Evolutionary conservation across 495 filamentous ascomycete genomes (phyloP), one percentile per base, ranked within the genome.

Genomic region (Penicillium atrosanguineum): DNA sequence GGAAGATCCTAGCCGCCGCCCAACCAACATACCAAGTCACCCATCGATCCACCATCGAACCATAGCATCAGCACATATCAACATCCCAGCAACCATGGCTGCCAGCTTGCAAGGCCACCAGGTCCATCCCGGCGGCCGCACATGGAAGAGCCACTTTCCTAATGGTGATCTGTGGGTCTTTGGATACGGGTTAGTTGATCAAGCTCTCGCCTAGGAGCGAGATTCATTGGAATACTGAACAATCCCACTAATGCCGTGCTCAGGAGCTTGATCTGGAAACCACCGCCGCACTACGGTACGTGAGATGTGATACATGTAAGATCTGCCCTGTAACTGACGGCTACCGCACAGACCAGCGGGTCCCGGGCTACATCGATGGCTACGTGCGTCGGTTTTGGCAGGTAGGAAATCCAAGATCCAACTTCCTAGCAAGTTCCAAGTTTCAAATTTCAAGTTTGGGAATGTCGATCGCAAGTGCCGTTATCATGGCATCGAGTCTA

Each of bases 331-430:
- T 2, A 23, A 14, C 34, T 50, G 19, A 50, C 31, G 8, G 34
- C 25, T 14, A 29, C 40, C 25, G 39, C 54, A 41, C 53, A 96
- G 93, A 97, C 59, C 82, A 82, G 57, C 79, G 91, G 47, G 76
- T 97, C 11, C 91, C 94, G 1, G 94, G 94, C 6, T 97, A 90
- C 76, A 90, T 98, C 41, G 86, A 83, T 56, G 91, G 91, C 59
- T 99, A 97, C 69, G 94, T 97, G 39, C 87, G 94, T 46, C 81
- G 94, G 21, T 99, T 99, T 69, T 99, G 94, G 94, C 94, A 99
- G 87, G 94, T 61, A 47, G 34, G 54, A 50, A 26, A 41, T 44
- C 25, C 41, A 28, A 23, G 18, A n/a, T n/a, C n/a, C 23, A 5
- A 2, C 5, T 23, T 23, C 5, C 23, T 2, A 23, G 23, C 23